These are phyloP conservation scores for Termitomyces sp. DNA, from an alignment of 768 basidiomycete genomes.

Conservation along the genomic window DNA sequence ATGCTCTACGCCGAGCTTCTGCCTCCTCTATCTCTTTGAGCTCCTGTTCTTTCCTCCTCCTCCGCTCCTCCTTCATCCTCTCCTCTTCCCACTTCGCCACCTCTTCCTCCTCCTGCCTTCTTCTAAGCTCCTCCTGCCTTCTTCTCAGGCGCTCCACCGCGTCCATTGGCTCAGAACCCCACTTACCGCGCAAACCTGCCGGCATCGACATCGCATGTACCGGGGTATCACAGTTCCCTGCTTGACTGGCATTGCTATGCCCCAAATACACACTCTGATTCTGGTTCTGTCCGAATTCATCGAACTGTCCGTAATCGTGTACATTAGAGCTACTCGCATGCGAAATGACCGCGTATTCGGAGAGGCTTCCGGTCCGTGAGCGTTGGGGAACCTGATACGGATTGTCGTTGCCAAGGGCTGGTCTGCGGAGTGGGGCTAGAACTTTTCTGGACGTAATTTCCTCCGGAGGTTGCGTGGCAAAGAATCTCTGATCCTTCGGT, in stretches of 20 bases:
- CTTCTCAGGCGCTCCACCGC: conserved; percentile 28
- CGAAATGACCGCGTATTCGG: conserved; percentile 37
- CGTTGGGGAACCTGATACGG: conserved; percentile 14
- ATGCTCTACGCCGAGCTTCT: conserved; percentile 33
- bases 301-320: conserved; percentile 15
- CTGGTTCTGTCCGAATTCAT: conserved; percentile 13
- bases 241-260: conserved; percentile 3
- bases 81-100: conserved; percentile 40
- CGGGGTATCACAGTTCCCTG: not conserved
- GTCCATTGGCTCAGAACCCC: conserved; percentile 27
- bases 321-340: conserved; percentile 27
- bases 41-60: conserved; percentile 36
- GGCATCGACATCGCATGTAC: conserved; percentile 17
- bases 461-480: conserved; percentile 7
- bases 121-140: conserved; percentile 25
- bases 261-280: conserved; percentile 11
- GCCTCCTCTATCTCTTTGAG: conserved; percentile 37
- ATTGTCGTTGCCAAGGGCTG: not conserved
- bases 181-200: conserved; percentile 27
- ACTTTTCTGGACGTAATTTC: conserved; percentile 12
- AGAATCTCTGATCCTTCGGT: conserved; percentile 36
- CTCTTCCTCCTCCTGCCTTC: conserved; percentile 33
- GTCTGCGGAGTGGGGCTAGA: conserved; percentile 14
- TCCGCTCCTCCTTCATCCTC: conserved; percentile 34
- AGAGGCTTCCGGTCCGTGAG: conserved; percentile 29